phyloP scores from a whole-genome alignment of 2,329 filamentous ascomycete genomes.

The Pyricularia sp. region DNA sequence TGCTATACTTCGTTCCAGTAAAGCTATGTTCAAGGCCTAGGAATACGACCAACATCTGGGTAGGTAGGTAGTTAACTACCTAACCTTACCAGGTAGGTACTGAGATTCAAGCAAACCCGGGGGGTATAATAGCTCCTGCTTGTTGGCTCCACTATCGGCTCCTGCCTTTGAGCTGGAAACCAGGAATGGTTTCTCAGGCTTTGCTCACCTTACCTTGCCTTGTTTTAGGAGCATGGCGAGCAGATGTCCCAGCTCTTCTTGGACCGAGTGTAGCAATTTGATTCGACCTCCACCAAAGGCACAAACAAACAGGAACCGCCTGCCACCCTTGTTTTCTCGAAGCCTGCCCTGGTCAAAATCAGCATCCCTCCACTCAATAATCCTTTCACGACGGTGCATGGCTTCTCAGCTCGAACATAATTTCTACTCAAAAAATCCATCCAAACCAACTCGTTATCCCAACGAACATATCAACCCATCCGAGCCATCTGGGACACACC shows the following conservation, averaged over 20 bases:
- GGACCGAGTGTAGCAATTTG: not conserved
- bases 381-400: not conserved
- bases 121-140: not conserved
- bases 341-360: not conserved
- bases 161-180: not conserved
- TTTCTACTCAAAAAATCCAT: not conserved
- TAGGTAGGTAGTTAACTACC: too few relatives aligned
- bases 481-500: not conserved
- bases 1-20: not conserved
- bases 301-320: not conserved
- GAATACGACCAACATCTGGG: not conserved
- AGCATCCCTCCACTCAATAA: not conserved
- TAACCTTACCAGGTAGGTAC: not conserved
- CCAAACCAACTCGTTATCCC: not conserved
- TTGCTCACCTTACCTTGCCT: not conserved
- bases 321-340: not conserved
- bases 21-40: not conserved
- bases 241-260: not conserved
- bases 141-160: not conserved
- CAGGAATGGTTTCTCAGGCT: not conserved
- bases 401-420: not conserved
- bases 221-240: not conserved
- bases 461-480: not conserved
- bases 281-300: not conserved
- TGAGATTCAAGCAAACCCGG: not conserved